These are phyloP conservation scores for Venturia nashicola DNA, from an alignment of 2,329 filamentous ascomycete genomes.

Conservation along the genomic window DNA sequence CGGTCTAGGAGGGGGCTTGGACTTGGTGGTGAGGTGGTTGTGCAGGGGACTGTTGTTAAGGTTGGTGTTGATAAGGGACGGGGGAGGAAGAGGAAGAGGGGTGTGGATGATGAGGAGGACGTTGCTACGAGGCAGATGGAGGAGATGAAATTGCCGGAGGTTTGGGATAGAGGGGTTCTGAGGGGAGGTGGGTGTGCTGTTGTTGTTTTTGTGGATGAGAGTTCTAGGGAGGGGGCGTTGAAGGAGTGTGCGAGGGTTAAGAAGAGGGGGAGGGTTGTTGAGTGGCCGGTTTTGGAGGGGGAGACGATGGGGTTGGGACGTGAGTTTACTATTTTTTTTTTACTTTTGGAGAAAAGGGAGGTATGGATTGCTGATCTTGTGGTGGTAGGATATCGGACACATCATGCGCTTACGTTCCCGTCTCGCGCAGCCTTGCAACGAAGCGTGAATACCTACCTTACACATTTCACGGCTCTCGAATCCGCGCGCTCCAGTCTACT, in stretches of 20 bases:
- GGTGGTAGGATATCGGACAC: constrained; percentile 41
- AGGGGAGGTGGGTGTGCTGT: constrained; percentile 68
- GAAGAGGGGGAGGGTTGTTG: constrained; percentile 45
- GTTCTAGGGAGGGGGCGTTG: constrained; percentile 62
- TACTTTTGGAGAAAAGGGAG: background rate
- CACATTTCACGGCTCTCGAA: constrained; percentile 56
- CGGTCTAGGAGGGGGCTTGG: constrained; percentile 19
- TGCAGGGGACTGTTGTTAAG: constrained; percentile 17
- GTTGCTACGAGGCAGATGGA: constrained; percentile 29
- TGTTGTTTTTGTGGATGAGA: constrained; percentile 70
- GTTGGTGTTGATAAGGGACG: constrained; percentile 23
- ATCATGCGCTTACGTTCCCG: constrained; percentile 62
- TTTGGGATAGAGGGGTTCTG: constrained; percentile 61
- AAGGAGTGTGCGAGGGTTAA: constrained; percentile 57
- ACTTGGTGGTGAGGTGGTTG: constrained; percentile 7
- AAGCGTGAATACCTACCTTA: constrained; percentile 76
- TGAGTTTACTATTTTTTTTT: constrained; percentile 21
- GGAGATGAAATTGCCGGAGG: constrained; percentile 50
- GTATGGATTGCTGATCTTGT: background rate
- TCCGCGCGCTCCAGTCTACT: constrained; percentile 51
- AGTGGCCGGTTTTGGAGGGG: constrained; percentile 48
- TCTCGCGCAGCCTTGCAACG: constrained; percentile 53
- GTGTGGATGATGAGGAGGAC: constrained; percentile 25
- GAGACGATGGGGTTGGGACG: constrained; percentile 37
- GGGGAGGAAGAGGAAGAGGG: constrained; percentile 45